phyloP scores from a whole-genome alignment of 371 early-diverging fungal species.

The Blakeslea trispora region DNA sequence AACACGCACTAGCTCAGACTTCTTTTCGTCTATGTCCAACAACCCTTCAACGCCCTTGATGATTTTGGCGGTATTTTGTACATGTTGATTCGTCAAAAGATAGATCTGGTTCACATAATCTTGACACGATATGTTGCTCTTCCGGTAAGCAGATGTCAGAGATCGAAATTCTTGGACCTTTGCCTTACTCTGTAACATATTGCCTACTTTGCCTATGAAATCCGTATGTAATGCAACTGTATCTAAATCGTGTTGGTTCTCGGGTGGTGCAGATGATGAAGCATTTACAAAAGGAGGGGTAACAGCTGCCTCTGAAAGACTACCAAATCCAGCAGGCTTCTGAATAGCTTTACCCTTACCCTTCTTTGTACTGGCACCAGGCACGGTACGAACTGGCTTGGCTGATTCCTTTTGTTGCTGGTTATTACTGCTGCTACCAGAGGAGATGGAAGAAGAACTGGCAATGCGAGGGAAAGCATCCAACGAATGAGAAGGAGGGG shows the following conservation, averaged over 20 bases:
- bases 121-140: constrained; percentile 49
- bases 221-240: constrained; percentile 38
- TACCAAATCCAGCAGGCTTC: constrained; percentile 38
- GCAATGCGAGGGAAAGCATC: neutral
- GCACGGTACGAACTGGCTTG: constrained; percentile 8
- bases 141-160: constrained; percentile 59
- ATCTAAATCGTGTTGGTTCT: neutral
- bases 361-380: constrained; percentile 19
- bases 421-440: neutral
- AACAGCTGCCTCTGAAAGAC: constrained; percentile 16
- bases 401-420: neutral
- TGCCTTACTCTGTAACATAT: constrained; percentile 47
- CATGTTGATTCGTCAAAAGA: constrained; percentile 44
- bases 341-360: constrained; percentile 18
- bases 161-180: constrained; percentile 62
- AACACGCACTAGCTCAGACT: constrained; percentile 62
- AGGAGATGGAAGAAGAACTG: neutral
- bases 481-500: neutral
- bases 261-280: constrained; percentile 9
- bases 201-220: constrained; percentile 49
- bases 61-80: constrained; percentile 52
- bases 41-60: constrained; percentile 56
- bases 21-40: constrained; percentile 59
- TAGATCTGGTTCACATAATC: constrained; percentile 60
- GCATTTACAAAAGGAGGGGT: constrained; percentile 4